A percentile compares a stretch with the other conserved stretches of the same genome.
phyloP scores from a whole-genome alignment of 2,329 filamentous ascomycete species.

The Aquanectria penicillioides region DNA sequence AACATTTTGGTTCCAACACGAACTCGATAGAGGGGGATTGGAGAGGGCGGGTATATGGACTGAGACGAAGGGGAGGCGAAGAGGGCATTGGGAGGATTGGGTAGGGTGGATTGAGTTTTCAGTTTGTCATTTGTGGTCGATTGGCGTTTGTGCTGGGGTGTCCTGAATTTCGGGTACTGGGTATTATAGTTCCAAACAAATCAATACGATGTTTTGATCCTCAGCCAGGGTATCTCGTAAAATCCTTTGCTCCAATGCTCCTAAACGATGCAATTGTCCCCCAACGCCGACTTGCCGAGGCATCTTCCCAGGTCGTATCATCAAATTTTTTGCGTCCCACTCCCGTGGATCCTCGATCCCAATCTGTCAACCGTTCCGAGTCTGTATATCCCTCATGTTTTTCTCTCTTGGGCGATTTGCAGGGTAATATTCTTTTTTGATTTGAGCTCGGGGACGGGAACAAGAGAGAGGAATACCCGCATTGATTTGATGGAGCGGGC shows the following conservation, averaged over 20 bases:
- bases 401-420: conserved; percentile 55
- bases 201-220: conserved; percentile 27
- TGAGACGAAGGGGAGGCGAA: background rate
- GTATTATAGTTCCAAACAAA: conserved; percentile 27
- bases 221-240: conserved; percentile 34
- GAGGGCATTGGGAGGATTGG: background rate
- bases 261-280: conserved; percentile 8
- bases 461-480: conserved; percentile 67
- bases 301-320: background rate
- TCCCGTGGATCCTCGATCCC: background rate
- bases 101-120: conserved; percentile 4
- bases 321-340: background rate
- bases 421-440: conserved; percentile 56
- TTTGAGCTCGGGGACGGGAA: conserved; percentile 65
- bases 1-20: background rate
- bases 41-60: background rate
- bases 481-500: conserved; percentile 62
- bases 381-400: conserved; percentile 18
- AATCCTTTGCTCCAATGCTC: conserved; percentile 9
- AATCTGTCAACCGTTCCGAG: background rate
- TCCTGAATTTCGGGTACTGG: conserved; percentile 27
- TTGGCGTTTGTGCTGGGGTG: conserved; percentile 34
- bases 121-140: conserved; percentile 20
- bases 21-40: background rate
- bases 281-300: conserved; percentile 16